Percentiles rank a stretch among this genome's conserved stretches.
Conservation (phyloP, 2,329 filamentous ascomycete species). For the Microsporum audouinii region DNA sequence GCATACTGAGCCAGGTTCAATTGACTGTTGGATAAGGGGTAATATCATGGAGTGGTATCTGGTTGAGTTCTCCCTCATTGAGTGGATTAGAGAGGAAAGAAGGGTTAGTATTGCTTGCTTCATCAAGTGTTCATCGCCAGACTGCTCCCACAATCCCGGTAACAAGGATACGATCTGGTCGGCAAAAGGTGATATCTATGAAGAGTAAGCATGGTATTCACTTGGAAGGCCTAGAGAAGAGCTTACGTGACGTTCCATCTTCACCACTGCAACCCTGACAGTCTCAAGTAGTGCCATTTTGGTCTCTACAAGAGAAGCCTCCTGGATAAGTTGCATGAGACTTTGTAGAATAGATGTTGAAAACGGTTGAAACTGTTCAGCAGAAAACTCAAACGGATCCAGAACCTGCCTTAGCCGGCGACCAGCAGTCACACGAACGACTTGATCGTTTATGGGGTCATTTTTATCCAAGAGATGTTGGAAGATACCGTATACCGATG, state of each 20-base stretch:
- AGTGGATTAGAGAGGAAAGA: conserved; percentile 70
- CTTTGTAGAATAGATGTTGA: conserved; percentile 60
- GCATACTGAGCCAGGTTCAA: conserved; percentile 59
- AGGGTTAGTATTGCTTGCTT: conserved; percentile 88
- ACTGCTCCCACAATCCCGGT: conserved; percentile 72
- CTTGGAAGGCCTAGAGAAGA: conserved; percentile 41
- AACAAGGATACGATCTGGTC: conserved; percentile 73
- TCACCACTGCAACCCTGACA: conserved; percentile 65
- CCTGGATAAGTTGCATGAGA: conserved; percentile 65
- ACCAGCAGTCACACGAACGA: conserved; percentile 83
- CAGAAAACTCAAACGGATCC: conserved; percentile 72
- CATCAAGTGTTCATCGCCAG: conserved; percentile 78
- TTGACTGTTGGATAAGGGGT: conserved; percentile 68
- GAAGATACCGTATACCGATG: conserved; percentile 77
- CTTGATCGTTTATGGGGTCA: conserved; percentile 74
- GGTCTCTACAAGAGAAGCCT: conserved; percentile 72
- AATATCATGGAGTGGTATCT: conserved; percentile 70
- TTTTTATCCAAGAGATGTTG: conserved; percentile 68
- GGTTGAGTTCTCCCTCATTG: conserved; percentile 66
- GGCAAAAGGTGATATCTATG: conserved; percentile 51
- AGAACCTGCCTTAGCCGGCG: conserved; percentile 69
- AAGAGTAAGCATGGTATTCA: conserved; percentile 61
- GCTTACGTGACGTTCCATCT: conserved; percentile 61
- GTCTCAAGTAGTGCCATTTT: conserved; percentile 86
- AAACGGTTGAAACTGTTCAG: conserved; percentile 63